These are phyloP conservation scores for Physcomitrellopsis africana DNA, from an alignment of 225 moss, liverwort and hornwort genomes.

Conservation along the genomic window DNA sequence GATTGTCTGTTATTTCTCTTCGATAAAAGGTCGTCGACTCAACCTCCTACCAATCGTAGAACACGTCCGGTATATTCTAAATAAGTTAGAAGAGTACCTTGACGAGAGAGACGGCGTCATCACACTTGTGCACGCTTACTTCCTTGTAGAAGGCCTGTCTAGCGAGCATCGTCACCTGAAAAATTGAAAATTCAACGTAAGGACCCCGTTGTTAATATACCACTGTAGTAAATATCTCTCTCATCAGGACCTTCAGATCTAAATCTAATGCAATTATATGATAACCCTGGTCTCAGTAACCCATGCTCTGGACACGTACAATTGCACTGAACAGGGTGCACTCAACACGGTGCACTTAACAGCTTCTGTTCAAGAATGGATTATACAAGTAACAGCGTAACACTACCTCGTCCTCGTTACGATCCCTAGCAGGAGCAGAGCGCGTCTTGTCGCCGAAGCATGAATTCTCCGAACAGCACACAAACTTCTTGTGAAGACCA, in stretches of 20 bases:
- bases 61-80: not conserved
- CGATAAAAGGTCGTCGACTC: not conserved
- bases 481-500: not conserved
- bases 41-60: not conserved
- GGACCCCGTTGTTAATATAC: too few species aligned
- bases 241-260: too few species aligned
- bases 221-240: too few species aligned
- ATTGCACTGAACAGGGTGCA: too few species aligned
- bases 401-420: slow-evolving; percentile 7
- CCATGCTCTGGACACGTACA: too few species aligned
- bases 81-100: slow-evolving; percentile 24
- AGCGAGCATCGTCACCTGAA: slow-evolving; percentile 26
- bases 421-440: not conserved
- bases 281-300: too few species aligned
- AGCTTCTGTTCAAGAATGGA: not conserved
- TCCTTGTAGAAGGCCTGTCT: slow-evolving; percentile 32
- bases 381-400: not conserved
- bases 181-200: not conserved
- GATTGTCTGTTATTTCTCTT: not conserved
- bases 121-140: slow-evolving; percentile 21
- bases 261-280: too few species aligned
- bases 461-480: not conserved
- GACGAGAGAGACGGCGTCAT: slow-evolving; percentile 32
- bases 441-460: slow-evolving; percentile 5
- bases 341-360: not conserved